Evolutionary conservation across 2,329 filamentous ascomycete species (phyloP), one percentile per base, ranked within the genome.

Genomic region (Stromatinia cepivora): DNA sequence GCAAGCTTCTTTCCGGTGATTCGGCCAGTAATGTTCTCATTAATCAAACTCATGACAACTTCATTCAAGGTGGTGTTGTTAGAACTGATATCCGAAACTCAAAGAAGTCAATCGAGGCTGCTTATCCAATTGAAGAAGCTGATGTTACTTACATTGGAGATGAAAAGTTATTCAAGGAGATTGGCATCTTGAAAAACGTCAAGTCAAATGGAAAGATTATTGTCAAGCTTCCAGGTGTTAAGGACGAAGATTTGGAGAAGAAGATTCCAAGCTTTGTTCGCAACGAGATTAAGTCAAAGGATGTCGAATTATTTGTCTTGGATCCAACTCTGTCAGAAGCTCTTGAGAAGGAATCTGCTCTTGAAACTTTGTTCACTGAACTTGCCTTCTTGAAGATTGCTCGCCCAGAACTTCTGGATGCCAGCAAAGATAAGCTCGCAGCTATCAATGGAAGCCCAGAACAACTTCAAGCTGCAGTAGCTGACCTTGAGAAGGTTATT

Each of bases 211-310:
- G 91, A 67, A 90, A 88, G 72, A 80, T 97, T 57, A 85, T 97
- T 68, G 77, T 97, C 54, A 92, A 89, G 76, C 85, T 95, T 34
- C 86, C 92, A 39, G 90, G 88, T 74, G 88, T 92, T 79, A 97
- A 97, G 82, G 88, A 93, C 65, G 94, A 96, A 57, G 93, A 97
- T 48, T 79, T 94, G 9, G 94, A 98, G 83, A 97, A 96, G 86
- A 90, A 92, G 75, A 83, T 99, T 8, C 87, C 92, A 2, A 84
- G 85, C 50, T 79, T 83, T 59, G 87, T 95, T 73, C 89, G 91
- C 77, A 92, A 91, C 80, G 84, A 86, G 20, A 81, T 97, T 64
- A 87, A 88, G 67, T 84, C 88, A 76, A 92, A 92, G 80, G 85
- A 86, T 46, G 83, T 94, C 46, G 82, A 90, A 72, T 84, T 99